phyloP scores from a whole-genome alignment of 495 filamentous ascomycete genomes.

The Neurospora tetraspora region DNA sequence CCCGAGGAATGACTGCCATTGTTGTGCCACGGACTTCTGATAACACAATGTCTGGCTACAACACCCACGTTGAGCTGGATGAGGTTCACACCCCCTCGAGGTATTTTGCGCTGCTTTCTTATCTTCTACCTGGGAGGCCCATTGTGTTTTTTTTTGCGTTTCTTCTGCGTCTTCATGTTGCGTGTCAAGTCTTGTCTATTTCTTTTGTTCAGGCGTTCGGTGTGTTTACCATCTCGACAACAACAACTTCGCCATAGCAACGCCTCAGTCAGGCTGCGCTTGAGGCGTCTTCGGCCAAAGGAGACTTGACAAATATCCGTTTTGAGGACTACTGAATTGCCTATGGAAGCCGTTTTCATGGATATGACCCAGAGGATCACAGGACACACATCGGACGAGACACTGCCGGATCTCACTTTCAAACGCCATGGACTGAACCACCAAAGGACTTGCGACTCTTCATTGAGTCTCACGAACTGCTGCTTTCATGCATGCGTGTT shows the following conservation, averaged over 20 bases:
- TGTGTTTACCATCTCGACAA: not conserved
- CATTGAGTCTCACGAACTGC: not conserved
- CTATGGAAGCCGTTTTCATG: not conserved
- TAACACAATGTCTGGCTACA: constrained; percentile 39
- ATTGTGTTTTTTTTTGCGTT: constrained; percentile 19
- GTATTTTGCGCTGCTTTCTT: constrained; percentile 34
- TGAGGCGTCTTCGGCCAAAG: not conserved
- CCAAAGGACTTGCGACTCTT: not conserved
- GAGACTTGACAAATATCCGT: not conserved
- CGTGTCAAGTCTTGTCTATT: constrained; percentile 16
- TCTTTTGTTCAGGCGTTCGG: constrained; percentile 1
- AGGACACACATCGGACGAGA: not conserved
- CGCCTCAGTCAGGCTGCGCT: not conserved
- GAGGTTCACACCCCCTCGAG: constrained; percentile 45
- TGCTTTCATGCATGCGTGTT: not conserved
- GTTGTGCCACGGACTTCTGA: constrained; percentile 27
- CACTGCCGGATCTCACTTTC: not conserved
- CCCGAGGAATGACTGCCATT: constrained; percentile 32
- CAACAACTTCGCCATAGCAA: not conserved
- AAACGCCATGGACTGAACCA: not conserved
- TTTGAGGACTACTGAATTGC: not conserved
- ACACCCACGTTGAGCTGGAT: constrained; percentile 35
- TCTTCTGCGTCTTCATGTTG: constrained; percentile 14
- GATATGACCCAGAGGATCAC: not conserved
- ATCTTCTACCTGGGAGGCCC: constrained; percentile 22